Evolutionary conservation across 2,329 filamentous ascomycete genomes (phyloP), one percentile per base, ranked within the genome.

Genomic region (Lecanosticta acicola): DNA sequence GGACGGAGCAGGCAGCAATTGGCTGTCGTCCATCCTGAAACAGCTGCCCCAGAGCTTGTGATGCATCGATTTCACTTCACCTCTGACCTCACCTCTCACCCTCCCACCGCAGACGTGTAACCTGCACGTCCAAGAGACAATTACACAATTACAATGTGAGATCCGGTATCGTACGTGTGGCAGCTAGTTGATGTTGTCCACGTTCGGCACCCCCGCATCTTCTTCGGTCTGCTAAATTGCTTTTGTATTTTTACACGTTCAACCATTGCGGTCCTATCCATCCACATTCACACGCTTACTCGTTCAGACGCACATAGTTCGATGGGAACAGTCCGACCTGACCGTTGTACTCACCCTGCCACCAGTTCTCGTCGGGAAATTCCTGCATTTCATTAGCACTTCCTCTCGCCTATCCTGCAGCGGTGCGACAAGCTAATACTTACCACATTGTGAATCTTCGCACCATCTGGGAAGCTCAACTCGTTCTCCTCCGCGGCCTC

Each of bases 321-420:
- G 72, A 69, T 18, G 71, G 71, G 79, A 98, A 98, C 37, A 98
- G 76, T 51, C 93, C 93, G 21, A 79, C 78, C 47, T 83, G 78
- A 41, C 89, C 89, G 19, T 82, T 76, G 67, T 85, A 94, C 60
- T 86, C 81, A 48, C 93, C 93, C 59, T 91, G 85, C 93, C 93
- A 98, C 93, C 93, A 98, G 65, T 98, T 93, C 56, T 97, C 91
- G 60, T 97, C 93, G 2, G 93, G 93, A 69, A 97, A 97, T 72
- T 96, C 87, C 83, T 85, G 58, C 16, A 34, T 38, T 35, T 45
- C 18, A 9, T 63, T 58, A 71, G 66, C 38, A 48, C 19, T 4
- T 5, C 24, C 34, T 14, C 19, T n/a, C 0, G 3, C 1, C 24
- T 14, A 39, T 32, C 17, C 17, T n/a, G 14, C 7, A 34, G 11